Conservation (phyloP, 2,329 filamentous ascomycete species). For the Fusarium sp. region DNA sequence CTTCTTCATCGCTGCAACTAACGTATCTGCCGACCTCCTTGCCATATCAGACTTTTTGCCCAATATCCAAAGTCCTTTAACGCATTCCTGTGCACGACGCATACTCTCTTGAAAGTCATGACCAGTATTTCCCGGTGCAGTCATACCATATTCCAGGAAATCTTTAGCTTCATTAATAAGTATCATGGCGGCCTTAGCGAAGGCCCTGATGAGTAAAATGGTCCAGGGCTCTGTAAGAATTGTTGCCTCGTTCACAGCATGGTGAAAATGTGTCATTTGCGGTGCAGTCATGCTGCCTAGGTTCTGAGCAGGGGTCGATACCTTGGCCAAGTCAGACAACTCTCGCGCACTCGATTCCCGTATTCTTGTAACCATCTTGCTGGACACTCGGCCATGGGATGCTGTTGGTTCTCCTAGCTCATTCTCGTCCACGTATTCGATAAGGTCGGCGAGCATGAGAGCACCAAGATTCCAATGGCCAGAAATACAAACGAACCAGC, state of each 20-base stretch:
- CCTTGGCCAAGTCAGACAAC: slow-evolving; percentile 63
- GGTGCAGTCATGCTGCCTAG: slow-evolving; percentile 18
- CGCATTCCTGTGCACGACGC: slow-evolving; percentile 60
- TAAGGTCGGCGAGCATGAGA: slow-evolving; percentile 66
- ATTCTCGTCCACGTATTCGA: slow-evolving; percentile 64
- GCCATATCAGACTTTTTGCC: slow-evolving; percentile 67
- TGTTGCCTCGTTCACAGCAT: slow-evolving; percentile 66
- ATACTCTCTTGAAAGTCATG: slow-evolving; percentile 50
- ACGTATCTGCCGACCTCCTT: slow-evolving; percentile 43
- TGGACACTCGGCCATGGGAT: slow-evolving; percentile 43
- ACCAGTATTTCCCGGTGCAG: slow-evolving; percentile 37
- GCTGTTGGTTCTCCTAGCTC: slow-evolving; percentile 40
- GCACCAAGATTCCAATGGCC: slow-evolving; percentile 70
- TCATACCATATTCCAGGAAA: slow-evolving; percentile 37
- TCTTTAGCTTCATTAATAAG: slow-evolving; percentile 53
- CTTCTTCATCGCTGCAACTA: slow-evolving; percentile 31
- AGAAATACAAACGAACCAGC: slow-evolving; percentile 70
- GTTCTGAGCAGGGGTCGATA: slow-evolving; percentile 54
- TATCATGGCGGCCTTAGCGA: slow-evolving; percentile 61
- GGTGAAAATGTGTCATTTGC: slow-evolving; percentile 61
- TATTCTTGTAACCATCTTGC: slow-evolving; percentile 56
- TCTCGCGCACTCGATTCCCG: slow-evolving; percentile 59
- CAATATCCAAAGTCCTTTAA: slow-evolving; percentile 66
- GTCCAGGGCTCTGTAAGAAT: slow-evolving; percentile 72
- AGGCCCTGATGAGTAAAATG: slow-evolving; percentile 65